A percentile compares a stretch with the other conserved stretches of the same genome.
phyloP scores from a whole-genome alignment of 768 basidiomycete genomes.

The Russula foetens region DNA sequence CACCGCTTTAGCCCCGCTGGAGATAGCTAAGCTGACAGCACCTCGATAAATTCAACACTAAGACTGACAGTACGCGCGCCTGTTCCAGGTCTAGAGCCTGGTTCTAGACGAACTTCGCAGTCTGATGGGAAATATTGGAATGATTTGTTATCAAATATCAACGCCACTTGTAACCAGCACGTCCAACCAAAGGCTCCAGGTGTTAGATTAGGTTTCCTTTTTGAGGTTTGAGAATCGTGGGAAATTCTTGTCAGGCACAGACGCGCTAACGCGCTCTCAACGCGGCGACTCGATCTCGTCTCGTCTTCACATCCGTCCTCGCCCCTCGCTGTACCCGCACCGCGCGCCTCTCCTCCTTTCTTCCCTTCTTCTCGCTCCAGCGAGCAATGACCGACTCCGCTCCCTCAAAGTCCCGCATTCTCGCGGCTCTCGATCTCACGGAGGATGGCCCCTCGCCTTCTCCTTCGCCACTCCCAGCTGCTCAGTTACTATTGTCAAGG shows the following conservation, averaged over 20 bases:
- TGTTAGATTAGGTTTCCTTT: background rate
- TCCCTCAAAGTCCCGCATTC: slow-evolving; percentile 15
- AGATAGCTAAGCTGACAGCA: too few relatives aligned
- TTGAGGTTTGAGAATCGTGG: background rate
- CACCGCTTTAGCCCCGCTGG: too few relatives aligned
- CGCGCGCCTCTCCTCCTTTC: background rate
- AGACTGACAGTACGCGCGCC: too few relatives aligned
- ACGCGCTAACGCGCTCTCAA: background rate
- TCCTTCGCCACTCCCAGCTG: background rate
- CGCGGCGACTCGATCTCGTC: too few relatives aligned
- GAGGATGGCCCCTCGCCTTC: background rate
- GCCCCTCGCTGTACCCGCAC: background rate
- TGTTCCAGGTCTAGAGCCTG: too few relatives aligned
- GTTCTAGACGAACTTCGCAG: background rate
- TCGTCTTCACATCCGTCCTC: too few relatives aligned
- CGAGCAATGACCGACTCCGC: slow-evolving; percentile 1
- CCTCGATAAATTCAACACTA: too few relatives aligned
- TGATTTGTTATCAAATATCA: too few relatives aligned
- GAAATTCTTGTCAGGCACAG: background rate
- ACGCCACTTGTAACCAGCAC: too few relatives aligned
- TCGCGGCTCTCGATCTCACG: slow-evolving; percentile 18
- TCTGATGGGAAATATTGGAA: background rate
- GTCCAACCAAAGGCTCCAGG: background rate
- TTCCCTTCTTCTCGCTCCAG: background rate
- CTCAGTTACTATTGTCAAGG: background rate